Conservation (phyloP, 2,329 filamentous ascomycete species). For the Penicillium sp. region DNA sequence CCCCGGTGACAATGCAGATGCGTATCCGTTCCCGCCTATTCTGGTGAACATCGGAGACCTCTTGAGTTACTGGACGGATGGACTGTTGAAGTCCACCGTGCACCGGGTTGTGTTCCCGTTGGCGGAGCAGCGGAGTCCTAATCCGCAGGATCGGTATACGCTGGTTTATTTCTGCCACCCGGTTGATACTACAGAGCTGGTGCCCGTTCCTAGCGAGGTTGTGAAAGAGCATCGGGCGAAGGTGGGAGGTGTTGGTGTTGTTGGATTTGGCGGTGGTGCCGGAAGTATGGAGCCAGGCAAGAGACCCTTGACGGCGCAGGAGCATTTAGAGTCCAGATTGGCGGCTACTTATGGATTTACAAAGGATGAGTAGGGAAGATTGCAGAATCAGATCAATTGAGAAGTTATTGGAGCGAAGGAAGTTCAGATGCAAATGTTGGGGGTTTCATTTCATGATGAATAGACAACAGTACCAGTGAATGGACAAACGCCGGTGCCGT, state of each 20-base stretch:
- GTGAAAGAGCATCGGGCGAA: constrained; percentile 45
- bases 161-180: constrained; percentile 67
- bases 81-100: constrained; percentile 81
- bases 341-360: constrained; percentile 58
- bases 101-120: constrained; percentile 79
- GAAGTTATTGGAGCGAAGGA: constrained; percentile 47
- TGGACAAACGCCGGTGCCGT: constrained; percentile 24
- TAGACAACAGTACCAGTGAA: constrained; percentile 16
- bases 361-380: constrained; percentile 16
- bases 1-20: constrained; percentile 41
- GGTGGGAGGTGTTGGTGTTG: constrained; percentile 30
- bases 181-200: constrained; percentile 54
- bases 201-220: constrained; percentile 55
- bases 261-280: constrained; percentile 44
- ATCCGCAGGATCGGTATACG: constrained; percentile 54
- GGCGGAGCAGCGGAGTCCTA: constrained; percentile 40
- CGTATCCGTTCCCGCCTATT: constrained; percentile 66
- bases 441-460: constrained; percentile 12
- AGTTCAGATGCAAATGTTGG: constrained; percentile 12
- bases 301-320: constrained; percentile 55
- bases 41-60: constrained; percentile 71
- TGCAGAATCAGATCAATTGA: not conserved
- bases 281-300: constrained; percentile 32
- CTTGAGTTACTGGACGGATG: constrained; percentile 85
- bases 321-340: constrained; percentile 60